Conservation (phyloP, 192 early-diverging fungal genomes). For the Backusella morwellensis region DNA sequence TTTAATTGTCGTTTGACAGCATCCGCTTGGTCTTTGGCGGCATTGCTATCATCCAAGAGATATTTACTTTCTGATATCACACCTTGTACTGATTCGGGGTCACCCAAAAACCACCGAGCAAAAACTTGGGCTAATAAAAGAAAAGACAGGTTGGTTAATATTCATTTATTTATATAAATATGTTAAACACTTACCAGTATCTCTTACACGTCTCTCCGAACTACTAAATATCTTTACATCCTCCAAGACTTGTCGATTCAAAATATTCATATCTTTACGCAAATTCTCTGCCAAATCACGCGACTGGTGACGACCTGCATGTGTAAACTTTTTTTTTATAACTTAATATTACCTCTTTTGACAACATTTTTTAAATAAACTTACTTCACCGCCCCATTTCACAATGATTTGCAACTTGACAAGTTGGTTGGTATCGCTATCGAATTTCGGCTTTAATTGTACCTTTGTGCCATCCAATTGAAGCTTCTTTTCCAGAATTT, state of each 20-base stretch:
- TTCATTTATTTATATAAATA: not conserved
- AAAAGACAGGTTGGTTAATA: not conserved
- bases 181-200: constrained; percentile 61
- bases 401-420: constrained; percentile 86
- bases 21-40: constrained; percentile 93
- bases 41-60: constrained; percentile 93
- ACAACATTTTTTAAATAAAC: not conserved
- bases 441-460: constrained; percentile 83
- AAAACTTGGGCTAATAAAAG: constrained; percentile 57
- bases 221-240: constrained; percentile 86
- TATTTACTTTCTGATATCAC: constrained; percentile 76
- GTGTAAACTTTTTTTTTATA: constrained; percentile 68
- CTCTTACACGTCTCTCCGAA: constrained; percentile 85
- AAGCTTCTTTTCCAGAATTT: constrained; percentile 79
- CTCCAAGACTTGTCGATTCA: constrained; percentile 81
- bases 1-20: constrained; percentile 74
- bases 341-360: not conserved
- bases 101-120: constrained; percentile 62
- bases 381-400: constrained; percentile 92
- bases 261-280: constrained; percentile 86
- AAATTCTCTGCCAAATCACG: constrained; percentile 91
- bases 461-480: constrained; percentile 88
- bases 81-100: constrained; percentile 53
- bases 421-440: constrained; percentile 47
- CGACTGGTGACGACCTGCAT: constrained; percentile 86